A percentile compares a stretch with the other conserved stretches of the same genome.
phyloP scores from a whole-genome alignment of 345 rosid genomes.

The Populus alba region DNA sequence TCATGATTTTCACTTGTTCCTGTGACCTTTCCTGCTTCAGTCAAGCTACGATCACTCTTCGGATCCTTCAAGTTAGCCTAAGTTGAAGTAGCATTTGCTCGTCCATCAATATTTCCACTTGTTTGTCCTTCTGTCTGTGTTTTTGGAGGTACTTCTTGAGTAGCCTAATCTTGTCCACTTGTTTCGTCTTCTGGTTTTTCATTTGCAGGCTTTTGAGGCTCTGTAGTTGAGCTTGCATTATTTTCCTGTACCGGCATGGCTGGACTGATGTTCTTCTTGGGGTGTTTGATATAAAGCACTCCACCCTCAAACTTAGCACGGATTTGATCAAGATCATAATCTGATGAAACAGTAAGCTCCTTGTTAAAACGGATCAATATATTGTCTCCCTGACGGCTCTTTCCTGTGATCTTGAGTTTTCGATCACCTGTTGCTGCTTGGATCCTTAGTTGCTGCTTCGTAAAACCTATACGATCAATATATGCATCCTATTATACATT shows the following conservation, averaged over 20 bases:
- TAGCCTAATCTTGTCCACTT: background rate
- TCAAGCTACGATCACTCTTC: background rate
- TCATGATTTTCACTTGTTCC: background rate
- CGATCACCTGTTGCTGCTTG: conserved; percentile 26
- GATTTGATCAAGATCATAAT: conserved; percentile 22
- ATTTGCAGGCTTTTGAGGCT: background rate
- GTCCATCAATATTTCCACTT: background rate
- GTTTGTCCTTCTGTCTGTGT: background rate
- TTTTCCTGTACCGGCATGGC: background rate
- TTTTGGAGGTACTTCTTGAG: background rate
- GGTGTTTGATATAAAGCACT: conserved; percentile 29
- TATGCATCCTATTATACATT: background rate
- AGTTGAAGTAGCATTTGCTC: background rate
- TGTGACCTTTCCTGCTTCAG: conserved; percentile 6
- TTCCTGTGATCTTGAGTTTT: conserved; percentile 38
- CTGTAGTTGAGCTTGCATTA: background rate
- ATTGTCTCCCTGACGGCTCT: conserved; percentile 22
- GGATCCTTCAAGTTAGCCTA: background rate
- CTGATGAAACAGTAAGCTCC: conserved; percentile 34
- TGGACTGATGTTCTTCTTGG: conserved; percentile 18
- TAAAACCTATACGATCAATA: conserved; percentile 27
- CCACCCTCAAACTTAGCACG: conserved; percentile 33
- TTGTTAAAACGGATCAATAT: conserved; percentile 29
- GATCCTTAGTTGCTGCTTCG: conserved; percentile 43
- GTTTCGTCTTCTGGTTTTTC: background rate